phyloP scores from a whole-genome alignment of 2,329 filamentous ascomycete species.

The Aureobasidium namibiae region DNA sequence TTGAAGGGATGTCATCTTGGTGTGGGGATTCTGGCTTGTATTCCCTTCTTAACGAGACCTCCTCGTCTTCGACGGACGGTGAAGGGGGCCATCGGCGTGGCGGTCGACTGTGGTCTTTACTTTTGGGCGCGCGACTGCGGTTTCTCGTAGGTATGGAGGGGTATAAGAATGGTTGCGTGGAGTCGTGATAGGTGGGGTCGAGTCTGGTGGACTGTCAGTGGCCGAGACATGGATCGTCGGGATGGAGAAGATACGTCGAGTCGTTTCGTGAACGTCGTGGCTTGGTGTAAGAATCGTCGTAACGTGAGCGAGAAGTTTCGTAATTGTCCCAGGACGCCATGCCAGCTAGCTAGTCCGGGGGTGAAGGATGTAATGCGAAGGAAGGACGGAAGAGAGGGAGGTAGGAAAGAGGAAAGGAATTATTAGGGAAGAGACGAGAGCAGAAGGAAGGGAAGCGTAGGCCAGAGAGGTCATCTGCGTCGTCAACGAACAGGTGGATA shows the following conservation, averaged over 20 bases:
- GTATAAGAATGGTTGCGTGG: constrained; percentile 17
- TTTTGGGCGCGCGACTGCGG: constrained; percentile 1
- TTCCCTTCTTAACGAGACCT: constrained; percentile 54
- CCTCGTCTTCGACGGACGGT: constrained; percentile 64
- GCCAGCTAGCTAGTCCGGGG: neutral
- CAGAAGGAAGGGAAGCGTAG: neutral
- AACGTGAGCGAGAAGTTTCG: constrained; percentile 15
- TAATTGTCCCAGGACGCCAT: constrained; percentile 21
- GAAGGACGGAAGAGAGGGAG: neutral
- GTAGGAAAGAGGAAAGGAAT: neutral
- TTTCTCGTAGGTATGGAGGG: constrained; percentile 22
- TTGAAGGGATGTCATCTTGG: constrained; percentile 50
- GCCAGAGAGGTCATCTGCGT: neutral
- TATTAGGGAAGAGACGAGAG: neutral
- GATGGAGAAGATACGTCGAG: constrained; percentile 4
- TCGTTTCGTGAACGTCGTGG: constrained; percentile 16
- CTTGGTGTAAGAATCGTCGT: constrained; percentile 12
- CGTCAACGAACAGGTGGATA: neutral
- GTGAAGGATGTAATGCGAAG: neutral
- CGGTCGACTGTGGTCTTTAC: neutral
- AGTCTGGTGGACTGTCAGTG: constrained; percentile 19
- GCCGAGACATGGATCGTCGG: neutral
- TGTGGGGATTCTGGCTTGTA: constrained; percentile 33
- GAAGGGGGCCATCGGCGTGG: constrained; percentile 45
- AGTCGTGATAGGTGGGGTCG: constrained; percentile 18